Evolutionary conservation across 805 yeast genomes (phyloP), one percentile per base, ranked within the genome.

Genomic region (Candida corydali): DNA sequence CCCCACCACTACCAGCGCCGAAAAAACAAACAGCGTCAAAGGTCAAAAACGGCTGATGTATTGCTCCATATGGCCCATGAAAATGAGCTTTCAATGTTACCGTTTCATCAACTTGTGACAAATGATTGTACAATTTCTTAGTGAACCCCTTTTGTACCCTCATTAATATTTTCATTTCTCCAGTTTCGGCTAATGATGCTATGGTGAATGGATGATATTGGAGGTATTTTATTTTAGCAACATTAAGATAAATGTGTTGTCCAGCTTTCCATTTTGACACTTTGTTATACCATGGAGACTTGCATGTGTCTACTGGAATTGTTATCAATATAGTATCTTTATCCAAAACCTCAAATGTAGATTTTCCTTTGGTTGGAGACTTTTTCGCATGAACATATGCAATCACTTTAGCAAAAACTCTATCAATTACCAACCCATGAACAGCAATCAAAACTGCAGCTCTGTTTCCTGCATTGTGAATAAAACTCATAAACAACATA

Each of bases 141-240:
- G 76, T 72, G 39, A 71, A 70, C 0, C 77, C 77, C 17, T 57
- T 54, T 42, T 64, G 58, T 15, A 56, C 57, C 37, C 65, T 56
- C 22, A 70, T 59, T 3, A 73, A 49, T 34, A 74, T 53, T 19
- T 52, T 61, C 49, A 73, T 61, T 24, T 60, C 63, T 1, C 66
- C 65, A 1, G 61, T 37, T 5, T 55, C 63, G 8, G 69, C 49
- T 24, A 67, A 44, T 31, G 69, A 60, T 4, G 69, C 47, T 32
- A 71, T 66, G 2, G 77, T 70, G 47, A 72, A 72, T 1, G 77
- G 77, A 47, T 72, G 77, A 42, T 55, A 57, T 41, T 69, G 75
- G 28, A 65, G 43, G 7, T 44, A 41, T 2, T 57, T 53, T 11
- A 70, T 62, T 38, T 58, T 57, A 4, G 60, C 47, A 8, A 70